Conservation (phyloP, 257 asterid genomes). For the Orobanche coerulescens region DNA sequence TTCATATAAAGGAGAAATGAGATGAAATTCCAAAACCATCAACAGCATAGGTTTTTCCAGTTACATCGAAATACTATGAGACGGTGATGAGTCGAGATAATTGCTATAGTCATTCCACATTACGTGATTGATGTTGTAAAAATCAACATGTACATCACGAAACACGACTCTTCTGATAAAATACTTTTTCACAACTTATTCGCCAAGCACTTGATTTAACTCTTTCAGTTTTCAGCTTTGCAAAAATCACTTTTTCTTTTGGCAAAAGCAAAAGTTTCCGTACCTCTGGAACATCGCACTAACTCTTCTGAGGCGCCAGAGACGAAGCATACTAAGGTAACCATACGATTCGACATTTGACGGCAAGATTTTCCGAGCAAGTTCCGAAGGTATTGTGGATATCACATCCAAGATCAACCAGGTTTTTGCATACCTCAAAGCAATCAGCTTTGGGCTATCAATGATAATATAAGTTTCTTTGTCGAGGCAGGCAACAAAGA, state of each 20-base stretch:
- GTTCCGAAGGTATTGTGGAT: not conserved
- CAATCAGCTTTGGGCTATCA: not conserved
- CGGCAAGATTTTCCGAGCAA: not conserved
- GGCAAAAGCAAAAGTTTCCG: no score
- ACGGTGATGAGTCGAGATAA: no score
- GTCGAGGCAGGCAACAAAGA: slow-evolving; percentile 5
- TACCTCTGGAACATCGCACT: not conserved
- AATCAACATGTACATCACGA: not conserved
- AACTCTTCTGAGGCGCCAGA: not conserved
- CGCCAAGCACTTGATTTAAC: not conserved
- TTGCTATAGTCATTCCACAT: no score
- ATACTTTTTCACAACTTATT: not conserved
- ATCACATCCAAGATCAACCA: not conserved
- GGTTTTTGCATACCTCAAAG: not conserved
- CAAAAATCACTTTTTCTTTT: no score
- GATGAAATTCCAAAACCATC: no score
- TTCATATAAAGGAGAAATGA: no score
- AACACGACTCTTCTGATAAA: not conserved
- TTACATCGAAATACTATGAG: no score
- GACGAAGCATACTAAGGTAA: not conserved
- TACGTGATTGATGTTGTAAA: no score
- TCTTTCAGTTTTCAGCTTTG: no score
- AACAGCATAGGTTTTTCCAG: no score
- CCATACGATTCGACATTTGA: not conserved
- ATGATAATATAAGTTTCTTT: not conserved